Evolutionary conservation across 768 basidiomycete species (phyloP).

Genomic region (Leccinum ochraceum): DNA sequence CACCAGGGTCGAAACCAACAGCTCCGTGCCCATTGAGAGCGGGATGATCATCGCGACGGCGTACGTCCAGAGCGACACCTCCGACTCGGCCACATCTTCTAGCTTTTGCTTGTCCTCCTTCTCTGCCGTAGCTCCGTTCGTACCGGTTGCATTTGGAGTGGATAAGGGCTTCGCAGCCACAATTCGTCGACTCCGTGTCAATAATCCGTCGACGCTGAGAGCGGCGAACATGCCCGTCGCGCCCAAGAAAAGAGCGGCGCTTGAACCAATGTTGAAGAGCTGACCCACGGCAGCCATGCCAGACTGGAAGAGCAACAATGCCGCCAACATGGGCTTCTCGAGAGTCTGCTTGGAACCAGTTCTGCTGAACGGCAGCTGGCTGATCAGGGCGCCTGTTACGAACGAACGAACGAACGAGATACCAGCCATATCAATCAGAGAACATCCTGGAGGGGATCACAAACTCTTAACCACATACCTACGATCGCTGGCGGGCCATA

Average conservation of each 20-base stretch:
- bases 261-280: conserved; percentile 68
- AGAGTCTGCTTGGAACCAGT: conserved; percentile 31
- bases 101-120: neutral
- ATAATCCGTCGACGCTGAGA: conserved; percentile 52
- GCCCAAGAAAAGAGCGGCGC: conserved; percentile 69
- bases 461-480: conserved; percentile 45
- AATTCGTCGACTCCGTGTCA: conserved; percentile 29
- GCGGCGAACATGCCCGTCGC: conserved; percentile 57
- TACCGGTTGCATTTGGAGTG: conserved; percentile 2
- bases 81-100: conserved; percentile 22
- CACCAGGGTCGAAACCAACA: conserved; percentile 65
- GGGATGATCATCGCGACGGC: conserved; percentile 58
- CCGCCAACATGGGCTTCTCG: conserved; percentile 64
- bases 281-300: conserved; percentile 61
- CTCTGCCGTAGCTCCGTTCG: neutral
- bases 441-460: neutral
- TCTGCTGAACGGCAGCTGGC: conserved; percentile 55
- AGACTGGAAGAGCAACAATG: conserved; percentile 62
- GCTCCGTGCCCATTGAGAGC: conserved; percentile 55
- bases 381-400: conserved; percentile 58
- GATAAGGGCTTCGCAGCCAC: neutral
- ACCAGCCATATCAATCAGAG: neutral
- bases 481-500: conserved; percentile 76
- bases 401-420: neutral
- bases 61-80: conserved; percentile 62